phyloP scores from a whole-genome alignment of 768 basidiomycete genomes.

The Podaxis mareebaensis region DNA sequence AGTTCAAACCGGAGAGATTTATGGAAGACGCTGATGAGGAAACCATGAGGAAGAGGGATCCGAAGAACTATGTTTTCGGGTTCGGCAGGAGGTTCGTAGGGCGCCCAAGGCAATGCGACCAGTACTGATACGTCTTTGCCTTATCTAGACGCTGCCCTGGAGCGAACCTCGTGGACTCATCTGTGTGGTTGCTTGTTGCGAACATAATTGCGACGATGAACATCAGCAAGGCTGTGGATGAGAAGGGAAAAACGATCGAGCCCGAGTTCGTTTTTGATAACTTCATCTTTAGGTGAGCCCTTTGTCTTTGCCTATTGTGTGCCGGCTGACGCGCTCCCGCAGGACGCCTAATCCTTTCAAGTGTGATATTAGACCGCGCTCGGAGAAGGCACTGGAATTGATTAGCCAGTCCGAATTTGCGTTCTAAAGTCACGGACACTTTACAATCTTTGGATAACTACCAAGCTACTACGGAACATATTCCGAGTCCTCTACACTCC shows the following conservation, averaged over 20 bases:
- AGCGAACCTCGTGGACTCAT: conserved; percentile 59
- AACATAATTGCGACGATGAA: conserved; percentile 60
- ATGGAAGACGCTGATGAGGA: conserved; percentile 33
- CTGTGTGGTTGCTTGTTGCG: conserved; percentile 58
- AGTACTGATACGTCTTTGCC: not conserved
- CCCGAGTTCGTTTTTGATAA: conserved; percentile 59
- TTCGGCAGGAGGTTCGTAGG: conserved; percentile 40
- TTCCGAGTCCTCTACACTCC: not conserved
- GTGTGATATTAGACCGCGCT: conserved; percentile 52
- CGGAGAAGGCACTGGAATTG: conserved; percentile 41
- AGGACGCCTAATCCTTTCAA: conserved; percentile 51
- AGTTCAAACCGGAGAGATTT: conserved; percentile 57
- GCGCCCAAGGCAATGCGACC: not conserved
- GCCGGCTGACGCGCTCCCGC: not conserved
- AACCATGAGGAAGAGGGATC: conserved; percentile 28
- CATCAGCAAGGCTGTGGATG: conserved; percentile 51
- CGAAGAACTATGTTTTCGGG: conserved; percentile 39
- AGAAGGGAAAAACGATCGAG: conserved; percentile 44
- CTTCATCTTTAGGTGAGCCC: conserved; percentile 57
- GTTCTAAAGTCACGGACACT: not conserved
- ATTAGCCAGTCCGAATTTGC: conserved; percentile 34
- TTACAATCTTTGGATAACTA: not conserved
- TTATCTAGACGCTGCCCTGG: conserved; percentile 61
- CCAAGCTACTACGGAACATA: not conserved
- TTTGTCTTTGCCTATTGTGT: not conserved